These are phyloP conservation scores for Salix caprea DNA, from an alignment of 345 rosid genomes.

Conservation along the genomic window DNA sequence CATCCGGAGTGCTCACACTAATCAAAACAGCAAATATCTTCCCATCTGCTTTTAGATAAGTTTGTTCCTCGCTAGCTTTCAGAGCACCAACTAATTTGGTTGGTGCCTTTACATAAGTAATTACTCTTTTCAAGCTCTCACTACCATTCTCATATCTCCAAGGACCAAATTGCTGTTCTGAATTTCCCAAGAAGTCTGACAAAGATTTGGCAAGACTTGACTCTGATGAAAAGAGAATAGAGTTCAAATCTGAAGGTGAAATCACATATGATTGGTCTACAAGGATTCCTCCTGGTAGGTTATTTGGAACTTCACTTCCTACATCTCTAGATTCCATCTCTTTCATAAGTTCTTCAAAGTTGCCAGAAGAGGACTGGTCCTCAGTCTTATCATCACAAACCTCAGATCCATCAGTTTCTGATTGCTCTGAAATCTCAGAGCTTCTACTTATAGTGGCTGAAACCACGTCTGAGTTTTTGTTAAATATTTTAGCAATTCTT, in stretches of 20 bases:
- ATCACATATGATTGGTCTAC: slow-evolving; percentile 63
- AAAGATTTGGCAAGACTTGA: slow-evolving; percentile 53
- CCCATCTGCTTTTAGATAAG: slow-evolving; percentile 71
- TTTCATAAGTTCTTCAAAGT: slow-evolving; percentile 63
- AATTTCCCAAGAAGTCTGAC: slow-evolving; percentile 68
- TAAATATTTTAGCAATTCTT: slow-evolving; percentile 77
- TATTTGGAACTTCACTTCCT: slow-evolving; percentile 58
- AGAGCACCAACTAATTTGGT: slow-evolving; percentile 74
- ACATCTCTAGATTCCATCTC: slow-evolving; percentile 59
- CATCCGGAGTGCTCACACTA: slow-evolving; percentile 81
- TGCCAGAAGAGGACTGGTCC: slow-evolving; percentile 47
- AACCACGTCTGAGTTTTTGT: slow-evolving; percentile 46
- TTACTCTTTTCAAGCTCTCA: slow-evolving; percentile 57
- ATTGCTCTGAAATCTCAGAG: slow-evolving; percentile 40
- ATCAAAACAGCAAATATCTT: slow-evolving; percentile 57
- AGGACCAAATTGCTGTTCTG: slow-evolving; percentile 65
- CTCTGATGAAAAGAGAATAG: slow-evolving; percentile 64
- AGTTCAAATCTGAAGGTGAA: slow-evolving; percentile 59
- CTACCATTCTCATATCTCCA: slow-evolving; percentile 69
- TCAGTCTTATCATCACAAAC: slow-evolving; percentile 39
- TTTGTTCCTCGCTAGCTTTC: slow-evolving; percentile 80
- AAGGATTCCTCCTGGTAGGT: slow-evolving; percentile 82
- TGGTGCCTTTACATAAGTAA: slow-evolving; percentile 71
- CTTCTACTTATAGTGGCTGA: slow-evolving; percentile 26
- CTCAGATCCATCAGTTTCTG: slow-evolving; percentile 43